These are phyloP conservation scores for Magnaporthiopsis rhizophila DNA, from an alignment of 2,329 filamentous ascomycete species.

Conservation along the genomic window DNA sequence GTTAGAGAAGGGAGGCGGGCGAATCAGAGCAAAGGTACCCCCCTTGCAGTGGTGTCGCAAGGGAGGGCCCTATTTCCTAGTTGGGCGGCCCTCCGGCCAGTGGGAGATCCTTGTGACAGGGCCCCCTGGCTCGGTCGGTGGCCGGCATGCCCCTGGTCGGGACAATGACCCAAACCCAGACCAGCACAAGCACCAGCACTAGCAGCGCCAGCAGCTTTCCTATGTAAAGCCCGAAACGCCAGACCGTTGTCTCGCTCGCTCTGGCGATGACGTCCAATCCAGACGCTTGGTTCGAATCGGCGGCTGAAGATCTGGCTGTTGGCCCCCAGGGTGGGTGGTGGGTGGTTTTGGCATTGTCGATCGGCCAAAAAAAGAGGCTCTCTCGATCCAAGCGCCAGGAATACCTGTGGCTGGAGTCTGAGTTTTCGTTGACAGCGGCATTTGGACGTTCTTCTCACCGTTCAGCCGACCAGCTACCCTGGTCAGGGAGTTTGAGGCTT, in stretches of 20 bases:
- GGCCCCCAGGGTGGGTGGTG: neutral
- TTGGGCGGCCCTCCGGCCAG: neutral
- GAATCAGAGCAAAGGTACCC: conserved; percentile 5
- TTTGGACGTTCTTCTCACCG: neutral
- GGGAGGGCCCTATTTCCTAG: neutral
- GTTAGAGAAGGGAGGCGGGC: conserved; percentile 8
- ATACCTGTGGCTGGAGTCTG: neutral
- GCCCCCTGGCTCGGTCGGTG: neutral
- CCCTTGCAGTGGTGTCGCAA: neutral
- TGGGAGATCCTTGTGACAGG: neutral
- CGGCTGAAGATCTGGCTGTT: neutral
- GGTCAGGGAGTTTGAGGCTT: too few relatives aligned
- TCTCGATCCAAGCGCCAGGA: neutral
- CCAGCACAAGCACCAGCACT: neutral
- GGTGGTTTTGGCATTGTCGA: neutral
- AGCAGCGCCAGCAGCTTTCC: too few relatives aligned
- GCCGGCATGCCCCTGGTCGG: neutral
- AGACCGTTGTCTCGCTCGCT: too few relatives aligned
- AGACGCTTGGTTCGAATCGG: neutral
- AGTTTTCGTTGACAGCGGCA: neutral
- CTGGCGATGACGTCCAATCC: neutral
- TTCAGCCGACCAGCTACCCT: neutral
- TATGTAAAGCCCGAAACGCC: too few relatives aligned
- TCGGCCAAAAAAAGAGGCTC: neutral
- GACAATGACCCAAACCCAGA: neutral